Evolutionary conservation across 1,139 yeast species (phyloP).

Genomic region (Saccharomyces hybrid): DNA sequence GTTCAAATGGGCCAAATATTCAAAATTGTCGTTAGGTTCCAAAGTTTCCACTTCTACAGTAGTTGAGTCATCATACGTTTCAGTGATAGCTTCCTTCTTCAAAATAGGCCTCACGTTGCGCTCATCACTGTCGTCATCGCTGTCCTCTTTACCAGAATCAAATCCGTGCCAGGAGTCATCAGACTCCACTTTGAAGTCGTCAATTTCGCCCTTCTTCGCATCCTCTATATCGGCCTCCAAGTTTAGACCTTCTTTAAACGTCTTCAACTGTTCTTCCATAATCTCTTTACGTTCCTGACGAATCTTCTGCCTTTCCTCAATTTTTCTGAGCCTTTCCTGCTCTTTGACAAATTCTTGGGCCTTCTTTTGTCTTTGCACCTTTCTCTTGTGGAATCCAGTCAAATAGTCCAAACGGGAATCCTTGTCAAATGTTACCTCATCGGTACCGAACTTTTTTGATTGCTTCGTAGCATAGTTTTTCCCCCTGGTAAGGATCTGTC

Average conservation of each 20-base stretch:
- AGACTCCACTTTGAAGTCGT: constrained; percentile 8
- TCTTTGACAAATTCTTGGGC: constrained; percentile 72
- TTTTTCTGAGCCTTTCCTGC: constrained; percentile 60
- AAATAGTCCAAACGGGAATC: constrained; percentile 69
- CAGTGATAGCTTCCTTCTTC: constrained; percentile 28
- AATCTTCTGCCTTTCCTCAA: constrained; percentile 64
- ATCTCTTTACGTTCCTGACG: constrained; percentile 60
- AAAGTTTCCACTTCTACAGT: constrained; percentile 52
- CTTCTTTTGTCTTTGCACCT: constrained; percentile 76
- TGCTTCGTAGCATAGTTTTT: constrained; percentile 65
- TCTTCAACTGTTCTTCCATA: constrained; percentile 53
- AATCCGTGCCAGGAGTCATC: constrained; percentile 37
- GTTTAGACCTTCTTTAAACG: constrained; percentile 49
- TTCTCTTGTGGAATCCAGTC: constrained; percentile 94
- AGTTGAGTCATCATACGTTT: constrained; percentile 39
- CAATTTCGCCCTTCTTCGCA: constrained; percentile 8
- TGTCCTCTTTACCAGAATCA: constrained; percentile 24
- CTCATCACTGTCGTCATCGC: constrained; percentile 19
- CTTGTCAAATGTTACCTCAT: constrained; percentile 74
- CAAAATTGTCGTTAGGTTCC: constrained; percentile 47
- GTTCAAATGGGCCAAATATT: constrained; percentile 52
- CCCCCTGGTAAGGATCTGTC: constrained; percentile 86
- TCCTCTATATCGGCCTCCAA: constrained; percentile 34
- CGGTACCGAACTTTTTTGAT: constrained; percentile 52
- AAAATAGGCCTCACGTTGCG: constrained; percentile 35